Base-by-base conservation (phyloP, 2,329 filamentous ascomycete species). In the Aphanocladium album region DNA sequence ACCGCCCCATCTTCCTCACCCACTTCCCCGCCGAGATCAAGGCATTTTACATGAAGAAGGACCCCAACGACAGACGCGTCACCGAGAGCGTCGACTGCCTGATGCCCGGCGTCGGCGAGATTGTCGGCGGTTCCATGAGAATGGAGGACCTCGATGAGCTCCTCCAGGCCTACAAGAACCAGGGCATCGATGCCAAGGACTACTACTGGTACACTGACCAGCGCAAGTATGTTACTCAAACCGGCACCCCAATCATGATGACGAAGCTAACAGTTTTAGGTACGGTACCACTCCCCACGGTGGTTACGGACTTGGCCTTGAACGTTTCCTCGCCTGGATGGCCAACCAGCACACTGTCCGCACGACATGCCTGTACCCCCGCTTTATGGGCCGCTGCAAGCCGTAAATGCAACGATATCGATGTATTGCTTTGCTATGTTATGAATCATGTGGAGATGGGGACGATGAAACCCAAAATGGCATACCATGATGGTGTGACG, bases 131-230 rank as follows among this genome's bases (percentile, higher is more conserved):
- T 5, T 92, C 87, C 67, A 98, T 99, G 93, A 92, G 95, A 75
- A 96, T 97, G 85, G 87, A 93, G 72, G 87, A 90, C 72, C 91
- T 90, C 72, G 90, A 96, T 16, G 92, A 96, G 80, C 79, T 97
- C 66, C 87, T 97, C 81, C 87, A 83, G 25, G 95, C 91, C 1
- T 99, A 96, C 74, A 86, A 91, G 76, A 86, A 89, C 64, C 89
- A 97, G 77, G 89, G 88, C 45, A 96, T 98, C 73, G 86, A 90
- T 68, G 86, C 92, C 21, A 84, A 84, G 68, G 87, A 89, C 50
- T 98, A 98, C 79, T 98, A 96, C 83, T 99, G 95, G 95, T 99
- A 98, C 80, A 96, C 92, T 35, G 95, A 97, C 78, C 92, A 96
- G 84, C 83, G 93, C 73, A 96, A 95, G 90, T 93, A 77, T 81